Base-by-base conservation (phyloP, 352 stramenopile species). In the Phytopythium chamaehyphon region DNA sequence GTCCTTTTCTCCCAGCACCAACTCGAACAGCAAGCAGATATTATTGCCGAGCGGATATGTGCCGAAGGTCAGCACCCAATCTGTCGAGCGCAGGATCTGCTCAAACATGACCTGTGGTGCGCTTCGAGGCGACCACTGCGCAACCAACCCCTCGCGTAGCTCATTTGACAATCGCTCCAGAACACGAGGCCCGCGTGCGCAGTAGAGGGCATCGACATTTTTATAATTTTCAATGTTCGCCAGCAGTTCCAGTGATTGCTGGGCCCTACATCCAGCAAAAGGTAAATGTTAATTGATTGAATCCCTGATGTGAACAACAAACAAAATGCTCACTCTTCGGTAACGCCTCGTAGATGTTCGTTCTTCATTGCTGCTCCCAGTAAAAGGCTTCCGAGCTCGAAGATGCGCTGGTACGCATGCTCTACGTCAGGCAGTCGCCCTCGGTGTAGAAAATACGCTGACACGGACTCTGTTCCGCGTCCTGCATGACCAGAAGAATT, bases 391-490 rank as follows among this genome's bases (percentile, higher is more conserved):
- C 64, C 52, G 3, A 83, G 39, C 26, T 78, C 69, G 53, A 85
- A 82, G 40, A 90, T 44, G 1, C 60, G 59, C 16, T 72, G 57
- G 58, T 68, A 68, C 33, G 65, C 57, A 51, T 57, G 64, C 39
- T 77, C 55, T 54, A 76, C 71, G 24, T 56, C 68, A 22, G 58
- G 59, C 44, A 81, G 55, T 24, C 75, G 70, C 21, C 73, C 76
- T 36, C 75, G 59, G 51, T 82, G 64, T 31, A 85, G 40, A 51
- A 83, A 86, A 37, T 72, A 70, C 19, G 71, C 69, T 9, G 73
- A 83, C n/a, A 87, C 49, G 1, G 67, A 57, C 37, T 85, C 72
- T 18, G 43, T 53, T 19, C 69, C 71, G 40, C 68, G 72, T 40
- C 70, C 74, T 83, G 36, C 1, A 33, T 5, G 37, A 46, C 44